Base-by-base conservation (phyloP, 1,284 basidiomycete species). In the Moniliophthora roreri region DNA sequence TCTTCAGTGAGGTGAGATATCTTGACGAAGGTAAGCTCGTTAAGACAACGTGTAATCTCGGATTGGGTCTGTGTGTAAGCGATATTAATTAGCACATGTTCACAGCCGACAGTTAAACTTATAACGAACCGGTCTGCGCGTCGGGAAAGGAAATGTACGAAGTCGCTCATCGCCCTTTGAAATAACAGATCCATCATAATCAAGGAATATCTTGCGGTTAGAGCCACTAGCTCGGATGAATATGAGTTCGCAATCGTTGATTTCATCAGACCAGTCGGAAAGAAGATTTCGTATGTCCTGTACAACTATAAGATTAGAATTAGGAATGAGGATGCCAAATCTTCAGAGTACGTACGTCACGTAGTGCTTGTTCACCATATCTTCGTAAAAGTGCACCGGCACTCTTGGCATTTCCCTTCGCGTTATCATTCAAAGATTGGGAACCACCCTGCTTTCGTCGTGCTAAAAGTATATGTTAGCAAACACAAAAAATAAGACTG, bases 371-470 rank as follows among this genome's bases (percentile, higher is more conserved):
- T 68, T 99, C 97, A 51, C 97, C 97, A 66, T 98, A 97, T 57
- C 97, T 85, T 67, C 97, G 89, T 15, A 99, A 79, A 73, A 85
- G 85, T 0, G 97, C 97, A 69, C 97, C 97, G 10, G 95, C 95
- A 69, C 93, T 96, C 64, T 94, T 92, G 0, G 97, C 97, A 55
- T 86, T 85, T 6, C 92, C 93, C 69, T 96, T 96, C 2, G 93
- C 81, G 53, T 95, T 93, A 69, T 99, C 97, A 63, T 98, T 97
- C 2, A 90, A 64, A 1, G 87, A 87, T 71, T 99, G 97, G 0
- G 92, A 90, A 0, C 97, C 97, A 69, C 97, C 97, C 75, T 99
- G 97, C 70, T 99, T 99, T 60, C 92, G 81, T 61, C 97, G 91
- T 37, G 97, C 94, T 97, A 50, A 10, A 36, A 37, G 41, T 5